Percentiles rank a stretch among this genome's conserved stretches.
Evolutionary conservation across 2,329 filamentous ascomycete species (phyloP).

Genomic region (Exserohilum turcica): DNA sequence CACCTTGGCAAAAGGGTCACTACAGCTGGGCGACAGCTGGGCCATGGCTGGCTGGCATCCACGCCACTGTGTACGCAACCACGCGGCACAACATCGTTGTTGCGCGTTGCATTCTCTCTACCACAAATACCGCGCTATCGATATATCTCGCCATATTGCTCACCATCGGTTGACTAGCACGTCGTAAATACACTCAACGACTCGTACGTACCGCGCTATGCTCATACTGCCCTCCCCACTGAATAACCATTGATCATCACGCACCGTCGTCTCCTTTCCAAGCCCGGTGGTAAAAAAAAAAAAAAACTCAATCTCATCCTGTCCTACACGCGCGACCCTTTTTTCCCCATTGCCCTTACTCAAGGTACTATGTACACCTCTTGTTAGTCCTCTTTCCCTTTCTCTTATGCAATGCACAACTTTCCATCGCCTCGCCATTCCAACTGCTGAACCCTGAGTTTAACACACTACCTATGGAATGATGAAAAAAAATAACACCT

Average conservation of each 20-base stretch:
- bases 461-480: too few relatives aligned
- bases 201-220: not conserved
- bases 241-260: not conserved
- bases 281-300: not conserved
- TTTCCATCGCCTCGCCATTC: too few relatives aligned
- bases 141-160: not conserved
- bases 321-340: not conserved
- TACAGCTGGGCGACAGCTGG: too few relatives aligned
- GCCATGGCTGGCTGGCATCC: not conserved
- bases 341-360: not conserved
- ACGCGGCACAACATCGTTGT: not conserved
- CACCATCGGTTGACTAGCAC: not conserved
- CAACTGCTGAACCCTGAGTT: too few relatives aligned
- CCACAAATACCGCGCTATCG: not conserved
- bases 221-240: not conserved
- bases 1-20: not conserved
- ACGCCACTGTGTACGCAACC: not conserved
- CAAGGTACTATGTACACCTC: not conserved
- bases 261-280: not conserved
- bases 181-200: not conserved
- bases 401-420: not conserved
- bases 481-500: too few relatives aligned
- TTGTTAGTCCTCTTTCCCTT: not conserved
- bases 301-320: not conserved
- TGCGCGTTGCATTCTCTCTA: not conserved